Conservation (phyloP, 2,329 filamentous ascomycete genomes). For the Fusarium sp. region DNA sequence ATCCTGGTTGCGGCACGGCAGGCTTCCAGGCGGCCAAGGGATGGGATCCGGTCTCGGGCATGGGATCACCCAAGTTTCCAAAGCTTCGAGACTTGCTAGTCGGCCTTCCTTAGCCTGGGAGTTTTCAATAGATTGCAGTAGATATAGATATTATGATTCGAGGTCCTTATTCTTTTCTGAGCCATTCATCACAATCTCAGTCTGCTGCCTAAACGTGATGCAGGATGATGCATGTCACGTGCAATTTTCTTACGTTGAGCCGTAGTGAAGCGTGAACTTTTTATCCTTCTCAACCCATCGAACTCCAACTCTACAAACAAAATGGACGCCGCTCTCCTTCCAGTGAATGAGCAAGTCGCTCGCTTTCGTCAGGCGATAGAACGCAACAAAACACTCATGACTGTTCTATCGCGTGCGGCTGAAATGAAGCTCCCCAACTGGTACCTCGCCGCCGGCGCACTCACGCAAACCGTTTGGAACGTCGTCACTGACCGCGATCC, state of each 20-base stretch:
- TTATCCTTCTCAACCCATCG: background rate
- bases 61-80: background rate
- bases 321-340: conserved; percentile 38
- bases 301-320: background rate
- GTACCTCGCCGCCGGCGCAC: conserved; percentile 49
- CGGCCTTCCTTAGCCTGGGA: background rate
- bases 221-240: conserved; percentile 4
- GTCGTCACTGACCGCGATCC: conserved; percentile 41
- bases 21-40: conserved; percentile 4
- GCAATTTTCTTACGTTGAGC: background rate
- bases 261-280: background rate
- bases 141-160: background rate
- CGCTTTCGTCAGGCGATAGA: conserved; percentile 38
- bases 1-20: background rate
- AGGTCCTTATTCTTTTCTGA: background rate
- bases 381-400: conserved; percentile 43
- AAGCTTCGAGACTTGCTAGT: background rate
- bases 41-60: conserved; percentile 5
- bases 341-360: conserved; percentile 40
- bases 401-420: conserved; percentile 40
- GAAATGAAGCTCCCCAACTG: conserved; percentile 46
- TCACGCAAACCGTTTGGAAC: conserved; percentile 54
- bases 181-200: background rate
- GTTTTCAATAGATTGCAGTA: fast-evolving
- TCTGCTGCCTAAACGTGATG: background rate